Percentiles rank a stretch among this genome's conserved stretches.
These are phyloP conservation scores for Coniochaeta pulveracea DNA, from an alignment of 2,329 filamentous ascomycete genomes.

Conservation along the genomic window DNA sequence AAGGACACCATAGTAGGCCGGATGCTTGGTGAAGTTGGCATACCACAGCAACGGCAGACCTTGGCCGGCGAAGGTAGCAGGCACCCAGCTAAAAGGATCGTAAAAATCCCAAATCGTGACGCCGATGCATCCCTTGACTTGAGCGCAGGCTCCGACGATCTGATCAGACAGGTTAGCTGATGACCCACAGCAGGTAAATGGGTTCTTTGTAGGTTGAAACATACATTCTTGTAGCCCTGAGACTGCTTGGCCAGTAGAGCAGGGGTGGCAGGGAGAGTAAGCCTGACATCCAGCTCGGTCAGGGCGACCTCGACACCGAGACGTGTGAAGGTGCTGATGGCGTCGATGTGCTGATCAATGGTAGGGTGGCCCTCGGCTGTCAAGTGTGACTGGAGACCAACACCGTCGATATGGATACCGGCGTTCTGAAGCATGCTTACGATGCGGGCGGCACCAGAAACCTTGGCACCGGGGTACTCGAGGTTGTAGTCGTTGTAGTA, in stretches of 20 bases:
- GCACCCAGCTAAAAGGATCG: slow-evolving; percentile 29
- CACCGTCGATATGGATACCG: slow-evolving; percentile 44
- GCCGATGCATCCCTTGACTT: slow-evolving; percentile 24
- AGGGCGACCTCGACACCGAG: slow-evolving; percentile 43
- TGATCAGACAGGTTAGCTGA: neutral
- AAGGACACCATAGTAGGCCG: slow-evolving; percentile 22
- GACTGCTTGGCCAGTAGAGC: slow-evolving; percentile 32
- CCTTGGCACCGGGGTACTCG: slow-evolving; percentile 36
- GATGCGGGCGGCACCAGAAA: slow-evolving; percentile 27
- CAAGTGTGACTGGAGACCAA: slow-evolving; percentile 51
- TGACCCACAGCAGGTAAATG: neutral
- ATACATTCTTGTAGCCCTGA: slow-evolving; percentile 25
- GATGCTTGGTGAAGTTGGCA: slow-evolving; percentile 22
- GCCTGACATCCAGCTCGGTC: slow-evolving; percentile 49
- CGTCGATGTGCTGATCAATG: slow-evolving; percentile 28
- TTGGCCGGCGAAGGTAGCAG: slow-evolving; percentile 20
- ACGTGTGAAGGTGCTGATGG: slow-evolving; percentile 34
- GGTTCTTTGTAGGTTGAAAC: too few relatives aligned
- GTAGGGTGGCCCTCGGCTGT: slow-evolving; percentile 37
- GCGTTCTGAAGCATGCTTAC: slow-evolving; percentile 30
- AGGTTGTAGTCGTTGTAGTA: slow-evolving; percentile 54
- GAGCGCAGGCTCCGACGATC: slow-evolving; percentile 18
- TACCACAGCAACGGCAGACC: slow-evolving; percentile 24
- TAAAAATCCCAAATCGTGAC: slow-evolving; percentile 31
- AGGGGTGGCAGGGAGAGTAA: slow-evolving; percentile 23